phyloP scores from a whole-genome alignment of 768 basidiomycete species.

The Antrodiella citrinella region DNA sequence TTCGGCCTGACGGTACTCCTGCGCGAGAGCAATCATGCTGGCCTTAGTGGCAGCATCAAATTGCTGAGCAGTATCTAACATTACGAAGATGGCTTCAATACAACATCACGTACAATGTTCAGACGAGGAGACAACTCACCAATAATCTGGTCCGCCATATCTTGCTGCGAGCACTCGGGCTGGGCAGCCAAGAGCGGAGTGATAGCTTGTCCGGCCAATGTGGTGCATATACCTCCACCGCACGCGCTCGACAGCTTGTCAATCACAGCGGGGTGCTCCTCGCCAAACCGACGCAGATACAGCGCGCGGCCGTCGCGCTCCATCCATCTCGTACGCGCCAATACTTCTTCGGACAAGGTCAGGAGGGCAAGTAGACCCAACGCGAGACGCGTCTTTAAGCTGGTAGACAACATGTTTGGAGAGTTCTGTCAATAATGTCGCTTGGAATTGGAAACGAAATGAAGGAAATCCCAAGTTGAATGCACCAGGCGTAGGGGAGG shows the following conservation, averaged over 20 bases:
- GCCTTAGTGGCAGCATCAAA: constrained; percentile 42
- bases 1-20: constrained; percentile 46
- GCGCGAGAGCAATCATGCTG: constrained; percentile 44
- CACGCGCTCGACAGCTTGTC: constrained; percentile 38
- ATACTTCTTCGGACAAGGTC: constrained; percentile 13
- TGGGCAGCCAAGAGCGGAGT: constrained; percentile 44
- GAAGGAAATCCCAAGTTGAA: background rate
- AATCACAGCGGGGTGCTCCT: constrained; percentile 41
- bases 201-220: constrained; percentile 39
- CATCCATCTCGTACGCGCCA: constrained; percentile 34
- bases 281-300: constrained; percentile 45
- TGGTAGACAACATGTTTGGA: constrained; percentile 14
- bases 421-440: constrained; percentile 1
- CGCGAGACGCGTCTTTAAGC: constrained; percentile 8
- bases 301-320: constrained; percentile 41
- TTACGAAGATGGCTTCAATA: background rate
- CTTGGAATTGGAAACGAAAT: background rate
- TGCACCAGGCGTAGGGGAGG: background rate
- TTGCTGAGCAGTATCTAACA: constrained; percentile 42
- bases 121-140: constrained; percentile 24
- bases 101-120: background rate
- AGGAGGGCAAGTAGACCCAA: constrained; percentile 16
- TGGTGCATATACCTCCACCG: constrained; percentile 40
- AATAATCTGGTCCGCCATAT: constrained; percentile 49
- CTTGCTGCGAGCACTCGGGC: constrained; percentile 49